Base-by-base conservation (phyloP, 805 yeast genomes). In the Ogataea zsoltii region DNA sequence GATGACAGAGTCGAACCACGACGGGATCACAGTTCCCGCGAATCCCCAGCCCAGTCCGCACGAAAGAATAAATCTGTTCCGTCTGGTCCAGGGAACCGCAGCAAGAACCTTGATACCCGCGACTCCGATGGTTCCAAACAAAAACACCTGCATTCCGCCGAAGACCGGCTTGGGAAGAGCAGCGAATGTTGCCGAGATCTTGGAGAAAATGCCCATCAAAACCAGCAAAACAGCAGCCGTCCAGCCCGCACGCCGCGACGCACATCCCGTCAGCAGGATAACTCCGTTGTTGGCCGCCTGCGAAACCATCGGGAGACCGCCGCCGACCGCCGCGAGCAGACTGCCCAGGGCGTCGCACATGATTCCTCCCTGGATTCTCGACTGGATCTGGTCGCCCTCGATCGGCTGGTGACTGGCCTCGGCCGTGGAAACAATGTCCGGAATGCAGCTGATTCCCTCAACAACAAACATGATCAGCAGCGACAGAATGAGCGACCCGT, bases 261-360 rank as follows among this genome's bases (percentile, higher is more conserved):
- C 96, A 66, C 92, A 85, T 62, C 84, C 85, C 28, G 95, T 88
- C 60, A 88, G 71, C 25, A 89, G 77, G 50, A 88, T 87, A 39
- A 87, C 94, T 69, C 95, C 95, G 60, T 88, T 88, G 67, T 88
- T 88, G 63, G 87, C 94, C 12, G 95, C 95, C 67, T 86, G 86
- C 0, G 89, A 82, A 4, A 89, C 80, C 79, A 86, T 72, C 38
- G 95, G 94, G 7, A 90, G 80, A 25, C 83, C 71, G 15, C 91
- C 85, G 69, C 79, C 75, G 38, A 85, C 69, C 19, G 88, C 85
- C n/a, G 89, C 81, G 4, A 86, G 53, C 7, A 82, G 51, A 41
- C 91, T 88, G 56, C 82, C 82, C 51, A 85, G 55, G 14, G 92
- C 95, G 61, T 87, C 92, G 33, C 89, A 87, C 42, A 86, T 72